phyloP scores from a whole-genome alignment of 2,329 filamentous ascomycete genomes.

The Penicillium sp. region DNA sequence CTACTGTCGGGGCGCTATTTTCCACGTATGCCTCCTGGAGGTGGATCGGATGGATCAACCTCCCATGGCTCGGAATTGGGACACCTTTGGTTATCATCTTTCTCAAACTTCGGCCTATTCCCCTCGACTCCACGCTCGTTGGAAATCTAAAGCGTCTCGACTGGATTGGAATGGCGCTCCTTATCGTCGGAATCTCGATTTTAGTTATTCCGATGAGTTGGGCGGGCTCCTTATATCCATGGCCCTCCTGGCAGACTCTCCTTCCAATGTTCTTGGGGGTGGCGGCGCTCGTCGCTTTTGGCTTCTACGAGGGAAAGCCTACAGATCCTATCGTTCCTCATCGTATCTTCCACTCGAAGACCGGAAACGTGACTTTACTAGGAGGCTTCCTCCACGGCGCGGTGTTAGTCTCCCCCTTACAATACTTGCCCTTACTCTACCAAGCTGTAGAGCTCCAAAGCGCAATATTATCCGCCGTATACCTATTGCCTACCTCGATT shows the following conservation, averaged over 20 bases:
- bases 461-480: constrained; percentile 36
- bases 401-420: neutral
- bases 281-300: neutral
- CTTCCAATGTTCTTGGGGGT: neutral
- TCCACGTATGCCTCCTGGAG: neutral
- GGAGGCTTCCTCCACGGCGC: neutral
- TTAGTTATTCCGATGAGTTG: neutral
- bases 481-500: constrained; percentile 40
- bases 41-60: too few relatives aligned
- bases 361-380: neutral
- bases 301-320: neutral
- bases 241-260: neutral
- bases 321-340: neutral
- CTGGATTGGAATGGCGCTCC: neutral
- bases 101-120: neutral
- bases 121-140: neutral
- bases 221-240: neutral
- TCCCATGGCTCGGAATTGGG: too few relatives aligned
- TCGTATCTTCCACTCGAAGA: neutral
- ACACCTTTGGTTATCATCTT: too few relatives aligned
- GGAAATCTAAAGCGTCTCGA: neutral
- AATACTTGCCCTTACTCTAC: neutral
- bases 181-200: neutral
- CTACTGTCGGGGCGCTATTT: neutral
- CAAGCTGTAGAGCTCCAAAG: neutral